A percentile compares a stretch with the other conserved stretches of the same genome.
These are phyloP conservation scores for Cornus suecica DNA, from an alignment of 148 eudicot genomes.

Conservation along the genomic window DNA sequence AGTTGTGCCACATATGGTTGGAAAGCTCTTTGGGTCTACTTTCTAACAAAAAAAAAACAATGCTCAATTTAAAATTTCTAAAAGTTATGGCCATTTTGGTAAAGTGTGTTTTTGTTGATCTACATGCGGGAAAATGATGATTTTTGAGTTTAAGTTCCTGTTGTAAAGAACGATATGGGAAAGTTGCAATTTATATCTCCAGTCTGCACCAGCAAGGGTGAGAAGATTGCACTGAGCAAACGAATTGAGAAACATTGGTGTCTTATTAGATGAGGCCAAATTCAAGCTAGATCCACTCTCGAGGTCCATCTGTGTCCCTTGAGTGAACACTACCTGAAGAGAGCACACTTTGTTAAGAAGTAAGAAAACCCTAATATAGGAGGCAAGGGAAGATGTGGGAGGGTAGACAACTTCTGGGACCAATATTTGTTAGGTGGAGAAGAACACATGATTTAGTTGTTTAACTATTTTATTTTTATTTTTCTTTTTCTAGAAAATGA, in stretches of 20 bases:
- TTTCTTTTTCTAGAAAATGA: no score
- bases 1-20: no score
- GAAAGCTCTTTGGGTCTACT: no score
- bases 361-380: constrained; percentile 4
- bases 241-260: constrained; percentile 99
- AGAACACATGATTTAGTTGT: constrained; percentile 22
- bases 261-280: constrained; percentile 95
- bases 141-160: no score
- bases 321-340: constrained; percentile 27
- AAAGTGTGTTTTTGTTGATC: no score
- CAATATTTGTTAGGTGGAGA: constrained; percentile 62
- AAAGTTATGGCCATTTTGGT: no score
- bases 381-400: constrained; percentile 40
- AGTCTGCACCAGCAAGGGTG: constrained; percentile 90
- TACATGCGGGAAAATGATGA: no score
- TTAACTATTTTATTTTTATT: no score
- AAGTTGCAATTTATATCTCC: constrained; percentile 89
- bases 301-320: constrained; percentile 87
- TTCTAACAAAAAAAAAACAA: no score
- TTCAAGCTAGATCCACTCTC: constrained; percentile 79
- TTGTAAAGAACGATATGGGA: constrained; percentile 86
- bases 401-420: constrained; percentile 39
- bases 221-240: constrained; percentile 86
- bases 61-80: no score
- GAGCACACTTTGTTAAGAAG: neutral